These are phyloP conservation scores for Leptographium radiaticola DNA, from an alignment of 2,329 filamentous ascomycete genomes.

Conservation along the genomic window DNA sequence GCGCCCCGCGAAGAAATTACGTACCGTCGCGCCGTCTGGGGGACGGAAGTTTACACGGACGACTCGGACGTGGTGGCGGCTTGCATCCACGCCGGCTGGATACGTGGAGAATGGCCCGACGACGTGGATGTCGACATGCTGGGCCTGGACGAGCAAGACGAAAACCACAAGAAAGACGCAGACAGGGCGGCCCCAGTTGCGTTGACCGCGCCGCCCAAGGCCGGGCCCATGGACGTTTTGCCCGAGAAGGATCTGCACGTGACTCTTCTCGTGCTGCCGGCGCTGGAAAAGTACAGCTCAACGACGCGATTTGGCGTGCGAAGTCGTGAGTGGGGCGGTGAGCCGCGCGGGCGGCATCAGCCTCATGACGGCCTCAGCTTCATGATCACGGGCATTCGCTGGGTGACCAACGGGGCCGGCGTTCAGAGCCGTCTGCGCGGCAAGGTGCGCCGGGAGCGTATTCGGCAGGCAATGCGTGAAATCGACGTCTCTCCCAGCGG, in stretches of 20 bases:
- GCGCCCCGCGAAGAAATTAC: conserved; percentile 73
- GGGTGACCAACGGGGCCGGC: conserved; percentile 65
- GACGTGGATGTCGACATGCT: conserved; percentile 61
- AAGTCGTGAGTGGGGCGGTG: conserved; percentile 60
- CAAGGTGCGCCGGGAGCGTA: conserved; percentile 41
- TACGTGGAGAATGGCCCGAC: conserved; percentile 75
- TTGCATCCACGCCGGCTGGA: conserved; percentile 86
- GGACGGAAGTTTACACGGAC: conserved; percentile 88
- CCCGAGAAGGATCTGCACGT: conserved; percentile 71
- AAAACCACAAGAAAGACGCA: conserved; percentile 15
- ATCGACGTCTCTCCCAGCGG: conserved; percentile 27
- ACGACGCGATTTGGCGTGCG: conserved; percentile 69
- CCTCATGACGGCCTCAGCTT: conserved; percentile 79
- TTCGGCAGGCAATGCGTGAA: conserved; percentile 41
- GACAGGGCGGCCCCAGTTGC: not conserved
- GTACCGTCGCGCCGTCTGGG: conserved; percentile 70
- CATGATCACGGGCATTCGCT: conserved; percentile 68
- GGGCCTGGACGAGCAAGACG: conserved; percentile 29
- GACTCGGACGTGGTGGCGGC: conserved; percentile 89
- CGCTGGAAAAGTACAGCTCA: conserved; percentile 61
- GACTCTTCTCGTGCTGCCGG: conserved; percentile 70
- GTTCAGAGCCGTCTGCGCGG: conserved; percentile 42
- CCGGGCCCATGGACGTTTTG: conserved; percentile 51
- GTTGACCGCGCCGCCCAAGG: conserved; percentile 39
- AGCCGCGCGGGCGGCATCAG: conserved; percentile 10